Evolutionary conservation across 2,329 filamentous ascomycete species (phyloP), one percentile per base, ranked within the genome.

Genomic region (Cercospora beticola): DNA sequence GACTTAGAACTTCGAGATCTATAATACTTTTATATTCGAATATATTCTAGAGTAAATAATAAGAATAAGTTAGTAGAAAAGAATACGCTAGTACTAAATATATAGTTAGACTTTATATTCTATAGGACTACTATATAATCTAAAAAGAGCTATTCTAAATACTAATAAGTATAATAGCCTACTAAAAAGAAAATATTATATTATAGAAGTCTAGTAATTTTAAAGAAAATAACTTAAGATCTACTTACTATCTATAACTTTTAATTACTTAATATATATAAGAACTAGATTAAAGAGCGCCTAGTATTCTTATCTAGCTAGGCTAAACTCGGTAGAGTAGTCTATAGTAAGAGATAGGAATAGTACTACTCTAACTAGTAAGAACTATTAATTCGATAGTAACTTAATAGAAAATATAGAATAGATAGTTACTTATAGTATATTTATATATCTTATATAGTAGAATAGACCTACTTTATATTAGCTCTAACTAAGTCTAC

Each of bases 181-280:
- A 6, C 26, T 54, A 4, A 56, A 56, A 4, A 21, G 28, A 5
- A 56, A 57, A 23, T 43, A 56, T 3, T n/a, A 14, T 4, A 49
- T 68, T 26, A 63, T 65, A 21, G 65, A 68, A 31, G 46, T 68
- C n/a, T 68, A 57, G 67, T 46, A 59, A n/a, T 62, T 63, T 33
- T 68, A 40, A 68, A 68, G 62, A 62, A 40, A 3, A 43, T 68
- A 26, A 54, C 49, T 10, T n/a, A 63, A 23, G 67, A 68, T 43
- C 67, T 63, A 18, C 43, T 66, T 14, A 63, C 62, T 14, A 58
- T 68, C 12, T 65, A 56, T 18, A 63, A 68, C 26, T 66, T 36
- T 10, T 5, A 12, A 23, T 33, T 30, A 4, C 23, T 58, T 7
- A 26, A 64, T 33, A 2, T 30, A 7, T 3, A 54, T 2, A 21